These are phyloP conservation scores for Coemansia sp. DNA, from an alignment of 192 early-diverging fungal genomes.

Conservation along the genomic window DNA sequence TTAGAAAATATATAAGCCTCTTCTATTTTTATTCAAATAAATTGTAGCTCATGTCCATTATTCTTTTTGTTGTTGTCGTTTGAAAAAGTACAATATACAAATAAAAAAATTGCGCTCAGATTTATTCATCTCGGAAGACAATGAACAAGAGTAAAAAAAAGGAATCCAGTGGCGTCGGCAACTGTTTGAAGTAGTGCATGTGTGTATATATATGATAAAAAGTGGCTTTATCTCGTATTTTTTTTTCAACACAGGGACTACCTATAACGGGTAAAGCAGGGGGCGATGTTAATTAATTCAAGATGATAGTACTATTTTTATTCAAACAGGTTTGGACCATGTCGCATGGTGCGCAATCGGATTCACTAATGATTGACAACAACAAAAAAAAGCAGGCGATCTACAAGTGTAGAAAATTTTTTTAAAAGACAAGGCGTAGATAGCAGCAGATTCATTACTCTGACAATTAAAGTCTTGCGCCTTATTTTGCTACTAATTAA, in stretches of 20 bases:
- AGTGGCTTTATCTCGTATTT: neutral
- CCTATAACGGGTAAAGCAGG: neutral
- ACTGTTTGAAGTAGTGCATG: neutral
- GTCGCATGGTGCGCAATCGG: slow-evolving; percentile 6
- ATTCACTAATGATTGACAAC: neutral
- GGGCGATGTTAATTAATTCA: neutral
- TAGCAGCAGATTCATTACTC: neutral
- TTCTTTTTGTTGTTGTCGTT: neutral
- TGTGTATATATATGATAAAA: neutral
- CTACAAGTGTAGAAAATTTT: neutral
- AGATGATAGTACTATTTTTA: too few relatives aligned
- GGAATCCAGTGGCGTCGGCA: neutral
- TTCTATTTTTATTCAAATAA: neutral
- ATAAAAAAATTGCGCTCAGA: slow-evolving; percentile 1
- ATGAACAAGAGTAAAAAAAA: neutral
- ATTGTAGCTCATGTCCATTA: neutral
- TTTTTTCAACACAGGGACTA: neutral
- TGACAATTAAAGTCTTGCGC: neutral
- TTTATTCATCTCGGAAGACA: neutral
- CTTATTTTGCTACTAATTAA: neutral
- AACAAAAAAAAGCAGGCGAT: slow-evolving; percentile 1
- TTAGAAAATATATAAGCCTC: neutral
- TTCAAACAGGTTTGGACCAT: neutral
- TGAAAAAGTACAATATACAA: neutral
- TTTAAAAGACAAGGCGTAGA: neutral